Evolutionary conservation across 179 eudicot genomes (phyloP).

Genomic region (Beta lomatogona): DNA sequence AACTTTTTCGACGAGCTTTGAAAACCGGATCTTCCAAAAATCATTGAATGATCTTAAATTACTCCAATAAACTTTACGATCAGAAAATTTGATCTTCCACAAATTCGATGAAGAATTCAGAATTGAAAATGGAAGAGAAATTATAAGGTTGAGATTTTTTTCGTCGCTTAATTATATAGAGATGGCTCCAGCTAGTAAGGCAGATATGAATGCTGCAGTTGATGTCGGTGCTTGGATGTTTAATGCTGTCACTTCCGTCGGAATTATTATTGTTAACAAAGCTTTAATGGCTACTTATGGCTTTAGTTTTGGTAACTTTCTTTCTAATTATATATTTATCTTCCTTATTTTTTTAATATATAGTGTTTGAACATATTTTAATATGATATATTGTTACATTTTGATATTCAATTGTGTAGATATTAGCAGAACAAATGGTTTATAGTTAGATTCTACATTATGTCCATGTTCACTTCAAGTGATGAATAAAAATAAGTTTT

Average conservation of each 20-base stretch:
- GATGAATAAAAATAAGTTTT: no score
- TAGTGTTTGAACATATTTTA: no score
- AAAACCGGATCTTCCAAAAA: no score
- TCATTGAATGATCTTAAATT: no score
- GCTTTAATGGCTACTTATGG: slow-evolving; percentile 83
- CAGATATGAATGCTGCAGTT: slow-evolving; percentile 69
- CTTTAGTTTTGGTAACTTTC: slow-evolving; percentile 64
- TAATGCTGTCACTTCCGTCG: slow-evolving; percentile 81
- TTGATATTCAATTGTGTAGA: not conserved
- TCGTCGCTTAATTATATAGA: slow-evolving; percentile 3
- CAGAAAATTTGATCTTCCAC: no score
- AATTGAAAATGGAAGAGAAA: no score
- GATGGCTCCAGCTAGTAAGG: slow-evolving; percentile 72
- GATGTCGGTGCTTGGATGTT: slow-evolving; percentile 89
- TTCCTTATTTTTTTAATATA: not conserved
- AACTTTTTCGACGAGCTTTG: no score
- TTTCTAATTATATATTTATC: not conserved
- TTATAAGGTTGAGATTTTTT: no score
- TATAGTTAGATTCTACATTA: not conserved
- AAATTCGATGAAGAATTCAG: no score
- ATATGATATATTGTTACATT: not conserved
- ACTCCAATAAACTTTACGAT: no score
- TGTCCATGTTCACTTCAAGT: not conserved
- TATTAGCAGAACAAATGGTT: not conserved
- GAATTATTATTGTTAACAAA: slow-evolving; percentile 75